These are phyloP conservation scores for Lizanozyma gosingica DNA, from an alignment of 1,139 yeast genomes.

Conservation along the genomic window DNA sequence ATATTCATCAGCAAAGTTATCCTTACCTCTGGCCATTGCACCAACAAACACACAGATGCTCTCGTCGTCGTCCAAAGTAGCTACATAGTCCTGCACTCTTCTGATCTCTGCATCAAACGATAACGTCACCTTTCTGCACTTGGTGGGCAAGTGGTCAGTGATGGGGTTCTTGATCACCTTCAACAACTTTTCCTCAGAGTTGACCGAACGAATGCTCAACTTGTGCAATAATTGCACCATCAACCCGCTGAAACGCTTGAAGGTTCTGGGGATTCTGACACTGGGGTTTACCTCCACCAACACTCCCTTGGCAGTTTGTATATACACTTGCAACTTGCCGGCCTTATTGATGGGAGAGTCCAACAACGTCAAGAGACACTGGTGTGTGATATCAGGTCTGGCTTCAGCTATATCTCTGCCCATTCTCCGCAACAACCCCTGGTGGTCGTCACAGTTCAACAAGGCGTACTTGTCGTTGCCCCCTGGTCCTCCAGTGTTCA, in stretches of 20 bases:
- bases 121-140: slow-evolving; percentile 86
- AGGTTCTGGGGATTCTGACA: slow-evolving; percentile 95
- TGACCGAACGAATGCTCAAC: slow-evolving; percentile 86
- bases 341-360: slow-evolving; percentile 98
- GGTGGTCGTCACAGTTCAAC: slow-evolving; percentile 96
- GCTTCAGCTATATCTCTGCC: slow-evolving; percentile 97
- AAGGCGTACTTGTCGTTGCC: slow-evolving; percentile 91
- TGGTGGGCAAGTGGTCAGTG: slow-evolving; percentile 92
- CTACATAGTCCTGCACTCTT: slow-evolving; percentile 83
- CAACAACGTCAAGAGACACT: slow-evolving; percentile 81
- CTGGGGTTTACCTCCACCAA: slow-evolving; percentile 92
- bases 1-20: slow-evolving; percentile 91
- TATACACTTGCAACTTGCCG: slow-evolving; percentile 91
- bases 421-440: slow-evolving; percentile 89
- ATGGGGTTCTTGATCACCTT: slow-evolving; percentile 95
- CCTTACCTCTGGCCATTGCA: slow-evolving; percentile 98
- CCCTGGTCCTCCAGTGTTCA: slow-evolving; percentile 60
- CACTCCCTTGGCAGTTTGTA: slow-evolving; percentile 92
- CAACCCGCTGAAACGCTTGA: slow-evolving; percentile 92
- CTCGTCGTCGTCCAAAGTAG: slow-evolving; percentile 74
- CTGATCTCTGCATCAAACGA: slow-evolving; percentile 90
- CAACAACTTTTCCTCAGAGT: slow-evolving; percentile 86
- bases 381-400: slow-evolving; percentile 96
- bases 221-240: slow-evolving; percentile 95
- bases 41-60: slow-evolving; percentile 97